Percentiles rank a stretch among this genome's conserved stretches.
These are phyloP conservation scores for Nephelium lappaceum DNA, from an alignment of 345 rosid genomes.

Conservation along the genomic window DNA sequence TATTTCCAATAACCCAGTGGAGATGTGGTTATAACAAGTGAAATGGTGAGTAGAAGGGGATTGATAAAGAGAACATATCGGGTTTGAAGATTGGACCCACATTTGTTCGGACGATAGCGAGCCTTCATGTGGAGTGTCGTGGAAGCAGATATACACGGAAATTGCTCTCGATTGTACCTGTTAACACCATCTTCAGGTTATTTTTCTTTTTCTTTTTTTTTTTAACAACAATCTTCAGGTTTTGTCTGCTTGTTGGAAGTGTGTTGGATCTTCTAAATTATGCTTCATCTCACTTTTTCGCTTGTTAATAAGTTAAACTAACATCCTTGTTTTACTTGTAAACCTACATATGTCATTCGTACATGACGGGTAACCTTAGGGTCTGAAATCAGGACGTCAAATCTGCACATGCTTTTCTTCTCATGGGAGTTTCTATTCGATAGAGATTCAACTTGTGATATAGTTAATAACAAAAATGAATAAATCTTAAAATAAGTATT, in stretches of 20 bases:
- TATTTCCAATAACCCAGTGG: neutral
- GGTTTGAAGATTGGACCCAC: neutral
- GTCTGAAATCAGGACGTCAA: too few relatives aligned
- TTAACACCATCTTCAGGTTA: constrained; percentile 8
- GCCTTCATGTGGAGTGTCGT: constrained; percentile 28
- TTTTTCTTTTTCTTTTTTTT: too few relatives aligned
- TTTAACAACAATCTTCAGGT: constrained; percentile 13
- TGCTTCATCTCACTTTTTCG: neutral
- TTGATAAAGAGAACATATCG: neutral
- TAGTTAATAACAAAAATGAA: too few relatives aligned
- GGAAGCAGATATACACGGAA: neutral
- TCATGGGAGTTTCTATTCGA: too few relatives aligned
- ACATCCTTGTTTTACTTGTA: neutral
- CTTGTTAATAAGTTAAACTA: neutral
- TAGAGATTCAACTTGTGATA: too few relatives aligned
- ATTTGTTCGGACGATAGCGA: neutral
- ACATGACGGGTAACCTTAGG: too few relatives aligned
- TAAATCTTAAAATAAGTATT: too few relatives aligned
- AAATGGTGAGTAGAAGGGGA: neutral
- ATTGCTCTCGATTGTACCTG: neutral
- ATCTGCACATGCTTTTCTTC: too few relatives aligned
- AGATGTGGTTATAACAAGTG: too few relatives aligned
- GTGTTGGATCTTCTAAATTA: neutral
- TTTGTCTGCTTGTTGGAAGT: constrained; percentile 14
- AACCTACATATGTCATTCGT: neutral